Evolutionary conservation across 1,284 basidiomycete genomes (phyloP).

Genomic region (Gymnopus androsaceus): DNA sequence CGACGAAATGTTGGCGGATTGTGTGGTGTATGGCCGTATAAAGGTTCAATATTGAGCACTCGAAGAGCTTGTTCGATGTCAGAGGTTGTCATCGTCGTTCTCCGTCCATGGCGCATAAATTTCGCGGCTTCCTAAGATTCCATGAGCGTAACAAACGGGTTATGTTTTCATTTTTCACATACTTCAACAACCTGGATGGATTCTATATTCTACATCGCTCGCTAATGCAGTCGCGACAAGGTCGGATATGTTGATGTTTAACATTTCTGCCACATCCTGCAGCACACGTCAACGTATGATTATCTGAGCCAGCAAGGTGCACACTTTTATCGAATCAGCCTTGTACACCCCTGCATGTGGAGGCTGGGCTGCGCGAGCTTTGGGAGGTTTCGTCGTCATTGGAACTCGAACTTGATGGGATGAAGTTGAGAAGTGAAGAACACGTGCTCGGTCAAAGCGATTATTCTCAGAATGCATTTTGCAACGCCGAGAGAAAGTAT

Average conservation of each 20-base stretch:
- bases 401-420: neutral
- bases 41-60: constrained; percentile 90
- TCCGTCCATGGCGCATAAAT: constrained; percentile 93
- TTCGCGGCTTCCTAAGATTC: constrained; percentile 83
- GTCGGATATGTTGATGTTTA: constrained; percentile 82
- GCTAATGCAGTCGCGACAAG: constrained; percentile 84
- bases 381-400: constrained; percentile 29
- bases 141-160: neutral
- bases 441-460: too few species aligned
- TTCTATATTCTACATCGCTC: constrained; percentile 95
- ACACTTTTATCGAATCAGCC: constrained; percentile 64
- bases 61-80: constrained; percentile 95
- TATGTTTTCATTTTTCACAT: constrained; percentile 21
- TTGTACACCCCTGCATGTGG: constrained; percentile 66
- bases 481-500: too few species aligned
- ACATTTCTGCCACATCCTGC: constrained; percentile 90
- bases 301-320: constrained; percentile 17
- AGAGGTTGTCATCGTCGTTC: constrained; percentile 83
- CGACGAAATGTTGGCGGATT: constrained; percentile 75
- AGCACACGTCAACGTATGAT: constrained; percentile 19
- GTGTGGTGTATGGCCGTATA: constrained; percentile 78
- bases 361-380: constrained; percentile 42
- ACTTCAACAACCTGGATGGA: constrained; percentile 94
- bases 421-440: neutral
- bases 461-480: too few species aligned